These are phyloP conservation scores for Tetracladium maxilliforme DNA, from an alignment of 2,329 filamentous ascomycete genomes.

Conservation along the genomic window DNA sequence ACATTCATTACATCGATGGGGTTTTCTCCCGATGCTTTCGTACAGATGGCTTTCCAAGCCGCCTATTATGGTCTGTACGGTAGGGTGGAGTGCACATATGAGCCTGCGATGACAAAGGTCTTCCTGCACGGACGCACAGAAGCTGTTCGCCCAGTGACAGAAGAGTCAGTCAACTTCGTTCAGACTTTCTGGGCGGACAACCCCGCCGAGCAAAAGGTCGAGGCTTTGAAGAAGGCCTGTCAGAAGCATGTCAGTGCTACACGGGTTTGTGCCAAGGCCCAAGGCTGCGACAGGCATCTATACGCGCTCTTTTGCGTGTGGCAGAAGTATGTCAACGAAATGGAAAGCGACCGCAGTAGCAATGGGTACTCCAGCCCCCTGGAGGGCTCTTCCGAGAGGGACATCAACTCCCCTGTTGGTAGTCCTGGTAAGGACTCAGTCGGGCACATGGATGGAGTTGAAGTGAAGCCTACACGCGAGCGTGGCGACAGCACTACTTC, in stretches of 20 bases:
- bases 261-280: conserved; percentile 72
- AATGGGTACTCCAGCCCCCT: conserved; percentile 50
- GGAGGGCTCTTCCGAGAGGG: conserved; percentile 32
- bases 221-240: conserved; percentile 70
- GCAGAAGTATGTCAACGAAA: conserved; percentile 77
- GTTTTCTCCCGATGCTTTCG: conserved; percentile 91
- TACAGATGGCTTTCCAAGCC: conserved; percentile 98
- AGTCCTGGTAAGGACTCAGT: conserved; percentile 38
- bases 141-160: conserved; percentile 74
- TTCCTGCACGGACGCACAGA: conserved; percentile 91
- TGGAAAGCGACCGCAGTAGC: conserved; percentile 36
- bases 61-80: conserved; percentile 96
- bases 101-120: conserved; percentile 95
- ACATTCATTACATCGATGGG: conserved; percentile 97
- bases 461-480: conserved; percentile 19
- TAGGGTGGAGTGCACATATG: conserved; percentile 86
- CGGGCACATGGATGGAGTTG: conserved; percentile 23
- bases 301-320: conserved; percentile 92
- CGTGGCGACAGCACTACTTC: conserved; percentile 40
- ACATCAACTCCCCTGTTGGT: conserved; percentile 26
- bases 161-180: conserved; percentile 76
- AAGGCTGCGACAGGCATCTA: conserved; percentile 84
- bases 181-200: conserved; percentile 92
- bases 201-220: conserved; percentile 67
- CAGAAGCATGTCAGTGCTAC: conserved; percentile 70